phyloP scores from a whole-genome alignment of 768 basidiomycete species.

The Pisolithus tinctorius region DNA sequence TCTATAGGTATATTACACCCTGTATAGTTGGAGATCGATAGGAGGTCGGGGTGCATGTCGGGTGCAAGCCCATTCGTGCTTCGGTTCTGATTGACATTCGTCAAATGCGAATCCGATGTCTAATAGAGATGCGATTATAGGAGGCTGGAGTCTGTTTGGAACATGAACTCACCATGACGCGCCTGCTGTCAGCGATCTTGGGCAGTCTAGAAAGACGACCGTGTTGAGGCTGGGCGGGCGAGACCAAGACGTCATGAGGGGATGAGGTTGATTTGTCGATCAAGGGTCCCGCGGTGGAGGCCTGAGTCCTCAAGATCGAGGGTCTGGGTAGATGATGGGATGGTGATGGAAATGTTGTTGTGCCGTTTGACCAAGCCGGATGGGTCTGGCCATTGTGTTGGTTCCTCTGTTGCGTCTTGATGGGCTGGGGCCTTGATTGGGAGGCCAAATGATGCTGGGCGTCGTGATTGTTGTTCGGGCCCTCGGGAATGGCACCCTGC shows the following conservation, averaged over 20 bases:
- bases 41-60: conserved; percentile 11
- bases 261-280: conserved; percentile 20
- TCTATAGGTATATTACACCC: conserved; percentile 33
- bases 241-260: conserved; percentile 10
- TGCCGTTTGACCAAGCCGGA: conserved; percentile 20
- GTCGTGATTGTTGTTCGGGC: conserved; percentile 32
- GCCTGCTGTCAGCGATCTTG: conserved; percentile 9
- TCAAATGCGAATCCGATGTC: conserved; percentile 14
- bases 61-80: conserved; percentile 5
- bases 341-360: conserved; percentile 13
- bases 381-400: conserved; percentile 16
- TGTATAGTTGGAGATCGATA: conserved; percentile 18
- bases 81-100: conserved; percentile 9
- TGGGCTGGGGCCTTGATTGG: conserved; percentile 11
- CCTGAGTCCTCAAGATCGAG: conserved; percentile 25
- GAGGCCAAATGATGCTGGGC: conserved; percentile 22
- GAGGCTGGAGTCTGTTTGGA: neutral
- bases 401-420: conserved; percentile 12
- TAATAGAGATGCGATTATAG: conserved; percentile 1
- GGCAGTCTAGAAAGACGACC: conserved; percentile 5
- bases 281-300: conserved; percentile 12
- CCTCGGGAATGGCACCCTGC: conserved; percentile 45
- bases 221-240: conserved; percentile 8
- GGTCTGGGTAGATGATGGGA: conserved; percentile 22
- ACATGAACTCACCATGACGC: conserved; percentile 10